Evolutionary conservation across 2,329 filamentous ascomycete species (phyloP).

Genomic region (Penicillium sp.): DNA sequence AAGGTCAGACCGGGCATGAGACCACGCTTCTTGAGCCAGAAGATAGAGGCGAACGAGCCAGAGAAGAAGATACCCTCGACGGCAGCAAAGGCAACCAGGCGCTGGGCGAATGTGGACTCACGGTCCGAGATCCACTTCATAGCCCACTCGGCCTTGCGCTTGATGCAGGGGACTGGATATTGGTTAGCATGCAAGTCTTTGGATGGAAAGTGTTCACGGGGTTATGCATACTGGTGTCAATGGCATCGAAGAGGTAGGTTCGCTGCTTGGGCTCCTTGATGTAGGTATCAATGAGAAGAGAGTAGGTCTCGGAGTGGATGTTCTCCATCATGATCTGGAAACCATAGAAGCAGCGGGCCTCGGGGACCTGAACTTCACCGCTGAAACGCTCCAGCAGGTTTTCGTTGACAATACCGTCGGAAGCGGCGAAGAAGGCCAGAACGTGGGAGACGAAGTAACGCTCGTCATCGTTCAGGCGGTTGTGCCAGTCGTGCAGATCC

Average conservation of each 20-base stretch:
- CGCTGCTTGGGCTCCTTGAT: conserved; percentile 97
- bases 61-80: conserved; percentile 99
- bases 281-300: conserved; percentile 97
- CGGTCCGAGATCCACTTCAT: conserved; percentile 93
- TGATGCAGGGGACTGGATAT: conserved; percentile 82
- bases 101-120: conserved; percentile 92
- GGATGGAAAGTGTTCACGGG: no score
- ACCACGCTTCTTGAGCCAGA: conserved; percentile 99
- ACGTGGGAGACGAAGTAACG: conserved; percentile 98
- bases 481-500: conserved; percentile 99
- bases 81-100: conserved; percentile 93
- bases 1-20: conserved; percentile 98
- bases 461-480: conserved; percentile 94
- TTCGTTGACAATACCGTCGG: conserved; percentile 99
- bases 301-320: conserved; percentile 99
- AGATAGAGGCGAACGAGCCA: conserved; percentile 97
- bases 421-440: conserved; percentile 97
- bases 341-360: conserved; percentile 99
- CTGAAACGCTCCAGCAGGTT: conserved; percentile 98
- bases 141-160: conserved; percentile 98
- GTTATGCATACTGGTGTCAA: conserved; percentile 81
- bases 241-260: conserved; percentile 94
- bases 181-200: conserved; percentile 35
- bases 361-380: conserved; percentile 92
- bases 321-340: conserved; percentile 99